Conservation (phyloP, 1,139 yeast genomes). For the Nadsonia starkeyi-henricii region DNA sequence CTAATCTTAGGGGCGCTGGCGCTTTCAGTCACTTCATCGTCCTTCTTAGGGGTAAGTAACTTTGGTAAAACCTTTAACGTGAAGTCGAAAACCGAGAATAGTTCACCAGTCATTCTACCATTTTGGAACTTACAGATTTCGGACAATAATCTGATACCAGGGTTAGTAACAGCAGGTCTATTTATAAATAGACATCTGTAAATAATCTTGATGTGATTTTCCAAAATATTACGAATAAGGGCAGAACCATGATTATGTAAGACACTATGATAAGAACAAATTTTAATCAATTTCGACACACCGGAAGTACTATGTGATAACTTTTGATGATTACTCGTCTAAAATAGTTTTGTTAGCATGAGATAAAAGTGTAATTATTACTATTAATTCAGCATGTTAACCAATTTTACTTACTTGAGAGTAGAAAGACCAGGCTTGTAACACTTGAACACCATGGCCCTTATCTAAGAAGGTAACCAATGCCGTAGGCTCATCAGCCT, state of each 20-base stretch:
- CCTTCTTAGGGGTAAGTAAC: conserved; percentile 40
- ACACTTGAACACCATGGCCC: conserved; percentile 26
- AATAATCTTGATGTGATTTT: conserved; percentile 44
- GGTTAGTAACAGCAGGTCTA: conserved; percentile 47
- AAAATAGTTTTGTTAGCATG: neutral
- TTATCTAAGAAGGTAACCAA: conserved; percentile 22
- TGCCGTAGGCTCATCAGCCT: conserved; percentile 9
- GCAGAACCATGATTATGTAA: neutral
- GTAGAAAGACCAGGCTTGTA: conserved; percentile 48
- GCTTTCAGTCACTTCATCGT: conserved; percentile 28
- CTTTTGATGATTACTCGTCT: neutral
- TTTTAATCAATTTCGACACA: neutral
- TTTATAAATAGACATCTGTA: conserved; percentile 53
- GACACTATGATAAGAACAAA: neutral
- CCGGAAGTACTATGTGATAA: neutral
- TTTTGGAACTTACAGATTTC: conserved; percentile 37
- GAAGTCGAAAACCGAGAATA: conserved; percentile 56
- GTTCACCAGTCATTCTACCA: conserved; percentile 39
- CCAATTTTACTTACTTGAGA: conserved; percentile 30
- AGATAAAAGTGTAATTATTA: too few species aligned
- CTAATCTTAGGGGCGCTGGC: conserved; percentile 32
- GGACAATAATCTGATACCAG: conserved; percentile 42
- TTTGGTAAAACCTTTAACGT: conserved; percentile 48
- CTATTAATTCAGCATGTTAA: too few species aligned
- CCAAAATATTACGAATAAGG: conserved; percentile 27